phyloP scores from a whole-genome alignment of 108 stramenopile genomes.

The Cylindrotheca closterium region DNA sequence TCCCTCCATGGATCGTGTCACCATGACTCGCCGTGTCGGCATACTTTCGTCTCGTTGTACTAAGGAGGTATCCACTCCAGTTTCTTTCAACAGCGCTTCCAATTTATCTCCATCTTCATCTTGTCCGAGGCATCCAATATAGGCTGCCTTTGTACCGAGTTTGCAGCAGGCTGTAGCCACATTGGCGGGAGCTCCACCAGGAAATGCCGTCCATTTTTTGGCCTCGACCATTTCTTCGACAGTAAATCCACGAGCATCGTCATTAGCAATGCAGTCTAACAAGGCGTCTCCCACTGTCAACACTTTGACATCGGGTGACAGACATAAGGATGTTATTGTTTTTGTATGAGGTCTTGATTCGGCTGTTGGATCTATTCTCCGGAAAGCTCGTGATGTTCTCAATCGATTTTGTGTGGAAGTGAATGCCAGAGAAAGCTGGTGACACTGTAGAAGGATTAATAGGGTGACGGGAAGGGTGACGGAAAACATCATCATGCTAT shows the following conservation, averaged over 20 bases:
- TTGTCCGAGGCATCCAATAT: conserved; percentile 6
- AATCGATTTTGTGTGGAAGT: too few relatives aligned
- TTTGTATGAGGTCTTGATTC: too few relatives aligned
- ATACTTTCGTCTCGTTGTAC: background rate
- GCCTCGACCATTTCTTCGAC: conserved; percentile 13
- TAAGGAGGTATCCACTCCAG: conserved; percentile 4
- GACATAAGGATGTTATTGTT: background rate
- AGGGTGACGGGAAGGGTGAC: too few relatives aligned
- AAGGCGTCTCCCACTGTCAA: conserved; percentile 9
- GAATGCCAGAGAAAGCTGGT: too few relatives aligned
- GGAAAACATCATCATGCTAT: too few relatives aligned
- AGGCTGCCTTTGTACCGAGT: conserved; percentile 6
- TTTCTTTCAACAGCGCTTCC: background rate
- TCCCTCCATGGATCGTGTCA: conserved; percentile 17
- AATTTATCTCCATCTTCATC: conserved; percentile 14
- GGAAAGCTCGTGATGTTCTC: too few relatives aligned
- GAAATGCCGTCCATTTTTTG: conserved; percentile 14
- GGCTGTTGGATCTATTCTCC: too few relatives aligned
- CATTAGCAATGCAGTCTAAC: conserved; percentile 18
- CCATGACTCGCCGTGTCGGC: background rate
- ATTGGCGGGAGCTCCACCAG: conserved; percentile 17
- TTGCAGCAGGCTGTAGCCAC: conserved; percentile 13
- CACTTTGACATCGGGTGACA: background rate
- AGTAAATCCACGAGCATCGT: conserved; percentile 12
- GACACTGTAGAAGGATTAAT: too few relatives aligned